phyloP scores from a whole-genome alignment of 306 rosid genomes.

The Medicago truncatula region DNA sequence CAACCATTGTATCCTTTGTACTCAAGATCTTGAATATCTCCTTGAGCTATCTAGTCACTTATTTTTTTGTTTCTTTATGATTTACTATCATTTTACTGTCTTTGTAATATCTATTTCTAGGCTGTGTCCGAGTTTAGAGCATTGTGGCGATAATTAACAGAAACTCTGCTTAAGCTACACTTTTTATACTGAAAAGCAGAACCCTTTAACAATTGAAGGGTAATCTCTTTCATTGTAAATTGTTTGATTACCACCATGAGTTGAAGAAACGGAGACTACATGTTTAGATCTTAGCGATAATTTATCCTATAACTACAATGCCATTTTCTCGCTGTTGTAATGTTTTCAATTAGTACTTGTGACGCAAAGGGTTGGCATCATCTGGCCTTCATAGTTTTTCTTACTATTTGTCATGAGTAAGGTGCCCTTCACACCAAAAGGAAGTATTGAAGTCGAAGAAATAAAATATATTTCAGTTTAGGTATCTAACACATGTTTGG shows the following conservation, averaged over 20 bases:
- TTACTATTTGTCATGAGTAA: too few species aligned
- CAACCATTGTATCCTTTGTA: background rate
- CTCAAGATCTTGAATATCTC: background rate
- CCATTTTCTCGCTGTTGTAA: background rate
- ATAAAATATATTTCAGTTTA: background rate
- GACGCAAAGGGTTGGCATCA: background rate
- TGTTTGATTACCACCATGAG: background rate
- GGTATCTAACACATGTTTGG: background rate
- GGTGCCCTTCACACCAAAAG: background rate
- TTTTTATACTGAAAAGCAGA: background rate
- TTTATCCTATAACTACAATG: background rate
- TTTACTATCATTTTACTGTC: background rate
- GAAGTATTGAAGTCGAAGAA: background rate
- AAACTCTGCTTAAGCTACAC: background rate
- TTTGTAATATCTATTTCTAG: background rate
- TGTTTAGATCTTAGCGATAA: background rate
- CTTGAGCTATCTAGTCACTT: conserved; percentile 10
- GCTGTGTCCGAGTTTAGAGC: background rate
- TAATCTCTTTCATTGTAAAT: background rate
- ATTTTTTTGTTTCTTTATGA: conserved; percentile 29
- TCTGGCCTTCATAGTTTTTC: background rate
- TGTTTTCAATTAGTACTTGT: background rate
- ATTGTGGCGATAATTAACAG: background rate
- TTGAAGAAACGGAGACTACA: background rate
- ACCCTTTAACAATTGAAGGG: background rate